These are phyloP conservation scores for Aspergillus biplanus DNA, from an alignment of 495 filamentous ascomycete genomes.

Conservation along the genomic window DNA sequence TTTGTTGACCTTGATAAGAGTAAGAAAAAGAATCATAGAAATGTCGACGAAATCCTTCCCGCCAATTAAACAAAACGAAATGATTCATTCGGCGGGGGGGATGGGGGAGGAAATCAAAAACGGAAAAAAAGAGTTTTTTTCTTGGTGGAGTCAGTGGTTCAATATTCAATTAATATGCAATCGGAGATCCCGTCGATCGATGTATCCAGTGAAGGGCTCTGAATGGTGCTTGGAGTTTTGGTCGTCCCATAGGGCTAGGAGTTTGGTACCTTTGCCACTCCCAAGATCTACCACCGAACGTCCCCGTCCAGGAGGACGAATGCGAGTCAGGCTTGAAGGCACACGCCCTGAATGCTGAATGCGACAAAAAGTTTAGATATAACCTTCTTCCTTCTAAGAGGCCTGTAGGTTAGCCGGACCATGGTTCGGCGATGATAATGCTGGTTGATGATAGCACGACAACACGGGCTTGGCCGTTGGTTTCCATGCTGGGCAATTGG, in stretches of 20 bases:
- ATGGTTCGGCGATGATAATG: neutral
- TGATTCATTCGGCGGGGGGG: neutral
- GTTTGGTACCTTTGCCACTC: neutral
- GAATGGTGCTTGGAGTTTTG: too few species aligned
- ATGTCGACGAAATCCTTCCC: neutral
- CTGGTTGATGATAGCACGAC: neutral
- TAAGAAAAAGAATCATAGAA: neutral
- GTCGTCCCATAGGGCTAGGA: neutral
- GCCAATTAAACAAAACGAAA: neutral
- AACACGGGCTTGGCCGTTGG: neutral
- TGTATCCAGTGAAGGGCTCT: neutral
- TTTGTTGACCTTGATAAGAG: too few species aligned
- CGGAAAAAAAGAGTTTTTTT: neutral
- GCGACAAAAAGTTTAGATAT: neutral
- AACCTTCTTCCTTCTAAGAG: neutral
- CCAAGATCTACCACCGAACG: neutral
- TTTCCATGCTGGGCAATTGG: neutral
- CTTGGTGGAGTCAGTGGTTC: neutral
- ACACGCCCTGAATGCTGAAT: too few species aligned
- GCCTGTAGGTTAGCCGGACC: neutral
- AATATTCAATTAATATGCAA: conserved; percentile 6
- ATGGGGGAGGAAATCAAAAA: neutral
- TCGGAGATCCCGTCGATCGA: conserved; percentile 7
- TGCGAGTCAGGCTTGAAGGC: neutral
- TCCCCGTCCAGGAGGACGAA: neutral